phyloP scores from a whole-genome alignment of 805 yeast species.

The Metahyphopichia silvanorum region DNA sequence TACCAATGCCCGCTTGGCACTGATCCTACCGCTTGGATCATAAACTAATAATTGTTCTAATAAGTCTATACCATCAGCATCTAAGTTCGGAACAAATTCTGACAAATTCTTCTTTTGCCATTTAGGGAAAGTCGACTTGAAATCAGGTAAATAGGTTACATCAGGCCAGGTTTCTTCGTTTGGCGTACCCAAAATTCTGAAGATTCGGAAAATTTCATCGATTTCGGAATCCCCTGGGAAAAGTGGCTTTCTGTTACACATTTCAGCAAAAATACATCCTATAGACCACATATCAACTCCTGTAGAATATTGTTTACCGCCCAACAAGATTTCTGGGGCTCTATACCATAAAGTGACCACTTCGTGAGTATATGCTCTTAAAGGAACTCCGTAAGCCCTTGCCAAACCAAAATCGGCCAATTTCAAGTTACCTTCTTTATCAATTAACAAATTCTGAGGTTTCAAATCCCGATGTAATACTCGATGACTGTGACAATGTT shows the following conservation, averaged over 20 bases:
- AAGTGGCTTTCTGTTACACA: constrained; percentile 92
- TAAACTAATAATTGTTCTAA: constrained; percentile 76
- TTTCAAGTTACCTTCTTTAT: constrained; percentile 92
- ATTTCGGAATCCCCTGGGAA: constrained; percentile 98
- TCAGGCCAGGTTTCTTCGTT: constrained; percentile 94
- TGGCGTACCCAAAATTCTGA: constrained; percentile 91
- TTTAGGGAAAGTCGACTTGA: constrained; percentile 88
- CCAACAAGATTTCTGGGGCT: constrained; percentile 92
- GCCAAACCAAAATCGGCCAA: constrained; percentile 85
- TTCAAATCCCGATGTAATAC: constrained; percentile 93
- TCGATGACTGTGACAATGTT: constrained; percentile 91
- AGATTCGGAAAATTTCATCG: constrained; percentile 92
- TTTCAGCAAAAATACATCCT: constrained; percentile 96
- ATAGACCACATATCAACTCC: constrained; percentile 99
- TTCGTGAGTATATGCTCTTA: constrained; percentile 95
- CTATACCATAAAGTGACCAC: constrained; percentile 98
- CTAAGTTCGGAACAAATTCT: constrained; percentile 75
- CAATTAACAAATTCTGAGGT: constrained; percentile 92
- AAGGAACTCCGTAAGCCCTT: constrained; percentile 95
- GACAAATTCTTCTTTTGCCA: constrained; percentile 74
- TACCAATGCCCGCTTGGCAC: constrained; percentile 87
- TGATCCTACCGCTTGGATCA: constrained; percentile 90
- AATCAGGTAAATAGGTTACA: constrained; percentile 86
- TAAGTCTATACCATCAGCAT: constrained; percentile 79
- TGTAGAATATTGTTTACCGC: constrained; percentile 95